Conservation (phyloP, 768 basidiomycete species). For the Sporobolomyces pararoseus region DNA sequence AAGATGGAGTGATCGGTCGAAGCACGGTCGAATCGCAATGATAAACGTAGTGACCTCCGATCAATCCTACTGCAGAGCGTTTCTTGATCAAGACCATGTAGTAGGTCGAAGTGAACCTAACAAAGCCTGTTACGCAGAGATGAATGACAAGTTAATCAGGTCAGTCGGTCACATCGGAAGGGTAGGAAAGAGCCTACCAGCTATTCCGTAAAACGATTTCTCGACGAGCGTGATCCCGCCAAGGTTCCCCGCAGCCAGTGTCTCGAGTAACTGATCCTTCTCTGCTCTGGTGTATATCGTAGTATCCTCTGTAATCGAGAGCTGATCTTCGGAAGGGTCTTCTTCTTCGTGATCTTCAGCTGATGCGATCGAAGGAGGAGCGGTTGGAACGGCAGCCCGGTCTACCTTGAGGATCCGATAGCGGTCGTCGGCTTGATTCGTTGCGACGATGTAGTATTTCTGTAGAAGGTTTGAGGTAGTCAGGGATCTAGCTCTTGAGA, state of each 20-base stretch:
- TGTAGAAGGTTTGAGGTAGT: constrained; percentile 24
- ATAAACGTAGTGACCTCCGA: constrained; percentile 93
- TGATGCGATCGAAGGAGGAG: neutral
- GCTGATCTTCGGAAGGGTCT: neutral
- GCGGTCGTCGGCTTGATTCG: constrained; percentile 77
- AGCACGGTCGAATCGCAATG: constrained; percentile 91
- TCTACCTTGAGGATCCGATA: constrained; percentile 93
- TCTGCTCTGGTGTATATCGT: constrained; percentile 82
- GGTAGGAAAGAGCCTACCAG: constrained; percentile 55
- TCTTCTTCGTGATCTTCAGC: constrained; percentile 15
- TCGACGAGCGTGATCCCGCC: constrained; percentile 78
- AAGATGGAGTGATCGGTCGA: constrained; percentile 56
- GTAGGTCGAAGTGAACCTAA: constrained; percentile 91
- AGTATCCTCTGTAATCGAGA: constrained; percentile 68
- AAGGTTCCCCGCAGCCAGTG: constrained; percentile 92
- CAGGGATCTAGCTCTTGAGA: too few species aligned
- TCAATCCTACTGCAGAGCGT: constrained; percentile 81
- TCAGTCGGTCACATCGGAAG: neutral
- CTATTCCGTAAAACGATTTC: constrained; percentile 72
- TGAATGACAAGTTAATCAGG: too few species aligned
- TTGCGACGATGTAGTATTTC: constrained; percentile 87
- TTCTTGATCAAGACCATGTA: constrained; percentile 89
- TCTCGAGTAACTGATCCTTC: constrained; percentile 84
- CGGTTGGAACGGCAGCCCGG: constrained; percentile 49
- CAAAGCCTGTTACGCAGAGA: constrained; percentile 62